These are phyloP conservation scores for Nannizziopsis barbatae DNA, from an alignment of 2,329 filamentous ascomycete genomes.

Conservation along the genomic window DNA sequence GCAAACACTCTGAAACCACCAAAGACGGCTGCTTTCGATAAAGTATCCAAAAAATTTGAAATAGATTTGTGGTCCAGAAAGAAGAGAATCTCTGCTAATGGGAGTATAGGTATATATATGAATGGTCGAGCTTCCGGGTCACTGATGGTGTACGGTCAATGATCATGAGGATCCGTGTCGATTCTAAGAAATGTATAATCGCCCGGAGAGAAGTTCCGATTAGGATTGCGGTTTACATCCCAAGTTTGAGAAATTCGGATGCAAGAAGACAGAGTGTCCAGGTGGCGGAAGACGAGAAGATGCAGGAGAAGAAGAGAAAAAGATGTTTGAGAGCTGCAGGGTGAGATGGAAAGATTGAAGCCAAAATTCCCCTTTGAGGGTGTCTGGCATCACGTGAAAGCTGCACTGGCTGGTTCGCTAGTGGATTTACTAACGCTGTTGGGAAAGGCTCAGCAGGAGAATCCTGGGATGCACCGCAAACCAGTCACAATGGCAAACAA, in stretches of 20 bases:
- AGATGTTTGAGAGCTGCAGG: not conserved
- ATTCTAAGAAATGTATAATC: no score
- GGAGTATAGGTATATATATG: not conserved
- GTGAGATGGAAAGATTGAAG: constrained; percentile 2
- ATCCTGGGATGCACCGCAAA: no score
- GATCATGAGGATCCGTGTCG: not conserved
- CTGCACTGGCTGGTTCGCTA: not conserved
- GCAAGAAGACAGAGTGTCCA: not conserved
- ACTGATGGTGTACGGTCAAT: not conserved
- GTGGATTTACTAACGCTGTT: constrained; percentile 5
- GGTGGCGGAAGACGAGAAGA: not conserved
- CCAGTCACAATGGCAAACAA: no score
- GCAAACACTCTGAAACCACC: no score
- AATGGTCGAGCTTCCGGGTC: not conserved
- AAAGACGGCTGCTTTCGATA: not conserved
- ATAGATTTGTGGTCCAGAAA: not conserved
- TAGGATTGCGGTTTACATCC: not conserved
- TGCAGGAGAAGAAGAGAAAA: not conserved
- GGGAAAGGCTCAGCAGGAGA: constrained; percentile 1
- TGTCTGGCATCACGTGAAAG: not conserved
- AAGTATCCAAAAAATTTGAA: not conserved
- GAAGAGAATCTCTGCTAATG: not conserved
- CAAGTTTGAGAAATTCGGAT: not conserved
- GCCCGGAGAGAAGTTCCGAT: no score
- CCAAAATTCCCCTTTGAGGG: not conserved